A percentile compares a stretch with the other conserved stretches of the same genome.
These are phyloP conservation scores for Suillus alpinus DNA, from an alignment of 768 basidiomycete genomes.

Conservation along the genomic window DNA sequence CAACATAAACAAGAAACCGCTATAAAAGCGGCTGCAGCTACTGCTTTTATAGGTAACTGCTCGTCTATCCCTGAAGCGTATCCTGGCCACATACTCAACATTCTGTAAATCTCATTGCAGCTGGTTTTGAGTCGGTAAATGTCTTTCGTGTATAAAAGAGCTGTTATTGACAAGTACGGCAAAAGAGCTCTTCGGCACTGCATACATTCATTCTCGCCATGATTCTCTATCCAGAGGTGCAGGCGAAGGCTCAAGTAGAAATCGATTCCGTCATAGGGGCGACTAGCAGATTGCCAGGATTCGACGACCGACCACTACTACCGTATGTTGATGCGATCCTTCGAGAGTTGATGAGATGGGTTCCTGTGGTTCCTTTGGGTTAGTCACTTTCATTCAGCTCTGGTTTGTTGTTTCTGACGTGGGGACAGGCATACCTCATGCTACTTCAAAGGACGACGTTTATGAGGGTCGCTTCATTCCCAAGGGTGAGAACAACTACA, in stretches of 20 bases:
- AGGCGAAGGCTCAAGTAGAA: conserved; percentile 22
- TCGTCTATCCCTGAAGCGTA: background rate
- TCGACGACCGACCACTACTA: conserved; percentile 25
- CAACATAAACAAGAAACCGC: conserved; percentile 15
- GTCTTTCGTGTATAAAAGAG: background rate
- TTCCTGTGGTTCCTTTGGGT: conserved; percentile 24
- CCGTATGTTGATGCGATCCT: conserved; percentile 44
- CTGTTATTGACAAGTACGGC: background rate
- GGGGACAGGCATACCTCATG: conserved; percentile 23
- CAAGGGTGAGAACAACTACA: conserved; percentile 25
- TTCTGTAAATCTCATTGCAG: conserved; percentile 9
- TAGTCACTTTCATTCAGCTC: background rate
- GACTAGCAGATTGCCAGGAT: conserved; percentile 19
- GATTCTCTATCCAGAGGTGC: conserved; percentile 25
- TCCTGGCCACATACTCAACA: background rate
- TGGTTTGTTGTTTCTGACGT: background rate
- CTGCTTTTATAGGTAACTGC: conserved; percentile 20
- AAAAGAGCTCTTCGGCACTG: conserved; percentile 23
- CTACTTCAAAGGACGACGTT: conserved; percentile 20
- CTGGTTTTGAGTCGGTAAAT: conserved; percentile 25
- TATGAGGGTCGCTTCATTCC: conserved; percentile 40
- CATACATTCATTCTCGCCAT: conserved; percentile 27
- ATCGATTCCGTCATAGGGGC: conserved; percentile 26
- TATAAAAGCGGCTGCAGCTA: conserved; percentile 27
- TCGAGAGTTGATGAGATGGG: conserved; percentile 32